Evolutionary conservation across 2,329 filamentous ascomycete genomes (phyloP).

Genomic region (Colletotrichum siamense): DNA sequence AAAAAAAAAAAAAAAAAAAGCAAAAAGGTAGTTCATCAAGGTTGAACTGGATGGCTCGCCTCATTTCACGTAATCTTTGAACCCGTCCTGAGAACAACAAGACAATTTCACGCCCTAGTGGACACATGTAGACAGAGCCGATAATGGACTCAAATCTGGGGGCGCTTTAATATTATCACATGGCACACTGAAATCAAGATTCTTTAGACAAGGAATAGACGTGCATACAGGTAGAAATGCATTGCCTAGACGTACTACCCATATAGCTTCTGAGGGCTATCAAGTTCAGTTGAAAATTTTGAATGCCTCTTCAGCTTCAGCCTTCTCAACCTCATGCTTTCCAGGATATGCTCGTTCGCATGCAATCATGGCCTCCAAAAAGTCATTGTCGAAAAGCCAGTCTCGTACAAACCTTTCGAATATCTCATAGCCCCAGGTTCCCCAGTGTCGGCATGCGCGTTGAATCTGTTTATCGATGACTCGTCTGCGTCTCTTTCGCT

Average conservation of each 20-base stretch:
- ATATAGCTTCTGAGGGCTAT: not conserved
- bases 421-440: not conserved
- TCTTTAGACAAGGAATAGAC: not conserved
- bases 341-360: not conserved
- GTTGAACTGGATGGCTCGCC: not conserved
- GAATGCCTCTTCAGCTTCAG: not conserved
- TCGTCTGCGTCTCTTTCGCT: not conserved
- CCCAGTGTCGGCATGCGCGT: not conserved
- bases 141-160: not conserved
- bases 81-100: not conserved
- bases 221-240: not conserved
- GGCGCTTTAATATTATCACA: not conserved
- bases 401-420: fast-evolving
- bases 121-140: not conserved
- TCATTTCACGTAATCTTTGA: not conserved
- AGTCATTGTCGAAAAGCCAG: fast-evolving
- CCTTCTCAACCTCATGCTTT: not conserved
- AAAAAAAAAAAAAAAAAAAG: not conserved
- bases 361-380: not conserved
- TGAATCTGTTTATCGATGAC: not conserved
- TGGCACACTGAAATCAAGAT: not conserved
- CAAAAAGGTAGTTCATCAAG: not conserved
- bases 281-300: not conserved
- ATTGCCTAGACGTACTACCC: not conserved
- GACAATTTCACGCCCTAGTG: not conserved